These are phyloP conservation scores for Pelargonium fulgidum DNA, from an alignment of 441 rosid genomes.

Conservation along the genomic window DNA sequence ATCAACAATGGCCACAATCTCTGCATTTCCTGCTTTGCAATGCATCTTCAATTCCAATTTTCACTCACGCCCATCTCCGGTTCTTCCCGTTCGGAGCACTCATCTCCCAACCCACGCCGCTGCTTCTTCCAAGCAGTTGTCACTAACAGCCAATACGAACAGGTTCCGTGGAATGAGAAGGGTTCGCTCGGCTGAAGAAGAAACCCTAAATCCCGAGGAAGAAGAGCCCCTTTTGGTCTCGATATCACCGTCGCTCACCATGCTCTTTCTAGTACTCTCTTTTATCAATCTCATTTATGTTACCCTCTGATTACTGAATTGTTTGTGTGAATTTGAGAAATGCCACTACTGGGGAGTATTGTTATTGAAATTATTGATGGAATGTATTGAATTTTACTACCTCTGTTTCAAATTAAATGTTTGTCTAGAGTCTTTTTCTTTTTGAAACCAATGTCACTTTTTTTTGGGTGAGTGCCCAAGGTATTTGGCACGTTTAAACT, in stretches of 20 bases:
- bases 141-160: slow-evolving; percentile 15
- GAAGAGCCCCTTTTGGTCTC: slow-evolving; percentile 47
- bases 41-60: slow-evolving; percentile 23
- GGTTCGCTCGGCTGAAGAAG: slow-evolving; percentile 47
- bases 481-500: not conserved
- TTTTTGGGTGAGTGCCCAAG: no score
- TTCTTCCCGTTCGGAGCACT: slow-evolving; percentile 16
- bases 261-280: slow-evolving; percentile 60
- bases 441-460: no score
- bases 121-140: slow-evolving; percentile 20
- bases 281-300: not conserved
- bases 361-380: not conserved
- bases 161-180: slow-evolving; percentile 20
- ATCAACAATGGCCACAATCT: slow-evolving; percentile 43
- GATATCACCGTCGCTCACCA: slow-evolving; percentile 80
- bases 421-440: no score
- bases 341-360: no score
- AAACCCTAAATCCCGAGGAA: slow-evolving; percentile 33
- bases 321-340: no score
- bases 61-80: slow-evolving; percentile 20
- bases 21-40: slow-evolving; percentile 34
- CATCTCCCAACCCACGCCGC: slow-evolving; percentile 28
- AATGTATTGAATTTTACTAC: not conserved
- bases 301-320: no score
- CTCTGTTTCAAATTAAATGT: no score